These are phyloP conservation scores for Sporothrix inflata DNA, from an alignment of 2,329 filamentous ascomycete genomes.

Conservation along the genomic window DNA sequence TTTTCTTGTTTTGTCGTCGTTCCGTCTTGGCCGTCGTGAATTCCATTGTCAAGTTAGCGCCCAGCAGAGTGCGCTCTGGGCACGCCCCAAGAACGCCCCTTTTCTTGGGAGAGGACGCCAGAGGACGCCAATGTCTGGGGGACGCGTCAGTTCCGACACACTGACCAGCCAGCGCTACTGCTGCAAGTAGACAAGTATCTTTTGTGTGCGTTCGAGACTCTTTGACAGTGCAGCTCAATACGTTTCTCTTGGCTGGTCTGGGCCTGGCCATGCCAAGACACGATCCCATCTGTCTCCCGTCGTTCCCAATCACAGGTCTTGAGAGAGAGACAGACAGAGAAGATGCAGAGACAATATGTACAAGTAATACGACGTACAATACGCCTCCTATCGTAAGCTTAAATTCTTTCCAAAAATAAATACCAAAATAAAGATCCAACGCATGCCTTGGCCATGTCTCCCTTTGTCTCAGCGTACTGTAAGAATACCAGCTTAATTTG, in stretches of 20 bases:
- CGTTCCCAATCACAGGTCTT: conserved; percentile 14
- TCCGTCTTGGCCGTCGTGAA: background rate
- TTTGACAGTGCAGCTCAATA: background rate
- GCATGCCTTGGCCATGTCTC: background rate
- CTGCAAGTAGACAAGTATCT: background rate
- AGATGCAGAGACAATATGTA: background rate
- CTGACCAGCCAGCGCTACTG: too few relatives aligned
- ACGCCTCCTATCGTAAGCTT: background rate
- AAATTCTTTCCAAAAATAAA: conserved; percentile 7
- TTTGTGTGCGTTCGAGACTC: background rate
- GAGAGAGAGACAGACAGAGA: background rate
- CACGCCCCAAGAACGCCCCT: background rate
- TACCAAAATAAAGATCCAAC: background rate
- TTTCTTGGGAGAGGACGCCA: background rate
- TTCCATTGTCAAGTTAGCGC: background rate
- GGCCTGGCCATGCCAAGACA: conserved; percentile 28
- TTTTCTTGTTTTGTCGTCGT: background rate
- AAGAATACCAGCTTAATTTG: background rate
- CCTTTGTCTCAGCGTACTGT: background rate
- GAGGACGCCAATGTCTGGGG: conserved; percentile 6
- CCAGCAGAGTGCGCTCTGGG: background rate
- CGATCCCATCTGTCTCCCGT: conserved; percentile 20
- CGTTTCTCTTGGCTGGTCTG: conserved; percentile 14
- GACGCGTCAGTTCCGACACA: conserved; percentile 10
- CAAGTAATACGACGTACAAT: background rate